These are phyloP conservation scores for Apiospora aurea DNA, from an alignment of 2,329 filamentous ascomycete genomes.

Conservation along the genomic window DNA sequence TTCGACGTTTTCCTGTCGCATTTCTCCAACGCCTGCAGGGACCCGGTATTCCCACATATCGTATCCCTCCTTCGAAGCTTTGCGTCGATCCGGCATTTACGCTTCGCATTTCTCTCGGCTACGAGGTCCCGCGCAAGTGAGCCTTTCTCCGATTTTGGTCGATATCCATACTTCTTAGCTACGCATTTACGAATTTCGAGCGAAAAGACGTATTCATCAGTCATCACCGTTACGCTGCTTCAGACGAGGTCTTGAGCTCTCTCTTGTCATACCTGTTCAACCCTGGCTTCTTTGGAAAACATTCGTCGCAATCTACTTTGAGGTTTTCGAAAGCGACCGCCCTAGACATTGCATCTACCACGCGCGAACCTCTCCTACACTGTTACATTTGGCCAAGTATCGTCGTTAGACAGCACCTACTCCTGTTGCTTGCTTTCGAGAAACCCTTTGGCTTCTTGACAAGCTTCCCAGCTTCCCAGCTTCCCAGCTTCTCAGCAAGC, in stretches of 20 bases:
- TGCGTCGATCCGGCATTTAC: conserved; percentile 1
- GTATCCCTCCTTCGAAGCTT: conserved; percentile 19
- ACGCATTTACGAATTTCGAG: conserved; percentile 22
- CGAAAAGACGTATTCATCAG: conserved; percentile 19
- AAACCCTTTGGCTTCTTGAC: neutral
- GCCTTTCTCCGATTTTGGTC: conserved; percentile 20
- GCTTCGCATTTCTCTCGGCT: conserved; percentile 9
- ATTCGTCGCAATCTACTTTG: neutral
- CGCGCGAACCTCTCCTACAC: conserved; percentile 10
- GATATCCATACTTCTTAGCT: conserved; percentile 6
- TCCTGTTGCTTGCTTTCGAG: conserved; percentile 10
- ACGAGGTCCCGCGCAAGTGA: conserved; percentile 2
- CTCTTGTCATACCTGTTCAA: conserved; percentile 16
- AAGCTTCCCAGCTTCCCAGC: conserved; percentile 29
- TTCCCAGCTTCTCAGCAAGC: conserved; percentile 30
- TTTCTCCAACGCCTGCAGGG: conserved; percentile 3
- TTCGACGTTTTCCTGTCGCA: conserved; percentile 15
- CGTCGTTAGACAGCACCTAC: neutral
- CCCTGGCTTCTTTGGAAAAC: conserved; percentile 4
- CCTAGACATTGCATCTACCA: neutral
- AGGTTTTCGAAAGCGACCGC: neutral
- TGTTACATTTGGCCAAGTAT: conserved; percentile 6
- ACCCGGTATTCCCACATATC: conserved; percentile 17
- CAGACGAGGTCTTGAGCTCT: conserved; percentile 11
- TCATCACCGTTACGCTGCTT: conserved; percentile 11